Evolutionary conservation across 768 basidiomycete species (phyloP).

Genomic region (Mycena vulgaris): DNA sequence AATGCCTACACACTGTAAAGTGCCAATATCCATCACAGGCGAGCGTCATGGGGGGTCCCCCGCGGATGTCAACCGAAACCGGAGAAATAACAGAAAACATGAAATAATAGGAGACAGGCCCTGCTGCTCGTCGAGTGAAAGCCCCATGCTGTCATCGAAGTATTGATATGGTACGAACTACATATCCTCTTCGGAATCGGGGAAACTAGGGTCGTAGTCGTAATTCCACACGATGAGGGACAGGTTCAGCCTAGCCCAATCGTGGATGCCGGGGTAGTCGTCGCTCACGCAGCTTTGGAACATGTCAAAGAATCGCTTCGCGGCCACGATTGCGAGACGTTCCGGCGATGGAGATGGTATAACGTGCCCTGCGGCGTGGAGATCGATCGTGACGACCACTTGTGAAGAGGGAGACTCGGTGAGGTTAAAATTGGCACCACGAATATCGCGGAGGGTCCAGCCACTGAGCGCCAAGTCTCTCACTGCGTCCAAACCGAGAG

Average conservation of each 20-base stretch:
- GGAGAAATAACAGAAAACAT: too few relatives aligned
- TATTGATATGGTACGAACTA: too few relatives aligned
- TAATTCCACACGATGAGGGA: slow-evolving; percentile 9
- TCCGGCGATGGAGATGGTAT: slow-evolving; percentile 1
- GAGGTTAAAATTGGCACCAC: slow-evolving; percentile 15
- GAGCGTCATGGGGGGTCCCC: too few relatives aligned
- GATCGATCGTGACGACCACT: slow-evolving; percentile 17
- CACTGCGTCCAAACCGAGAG: slow-evolving; percentile 17
- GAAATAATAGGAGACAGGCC: too few relatives aligned
- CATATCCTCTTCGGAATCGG: slow-evolving; percentile 18
- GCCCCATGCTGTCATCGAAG: too few relatives aligned
- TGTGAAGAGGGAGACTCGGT: not conserved
- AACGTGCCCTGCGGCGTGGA: slow-evolving; percentile 12
- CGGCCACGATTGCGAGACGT: slow-evolving; percentile 12
- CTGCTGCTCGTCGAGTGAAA: too few relatives aligned
- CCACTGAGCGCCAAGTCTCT: slow-evolving; percentile 13
- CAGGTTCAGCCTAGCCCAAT: slow-evolving; percentile 14
- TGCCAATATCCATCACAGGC: too few relatives aligned
- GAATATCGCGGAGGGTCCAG: slow-evolving; percentile 14
- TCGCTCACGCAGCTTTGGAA: slow-evolving; percentile 10
- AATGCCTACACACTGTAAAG: too few relatives aligned
- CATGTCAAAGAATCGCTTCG: slow-evolving; percentile 8
- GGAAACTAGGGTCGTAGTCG: slow-evolving; percentile 10
- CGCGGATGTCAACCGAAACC: too few relatives aligned
- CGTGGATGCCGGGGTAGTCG: slow-evolving; percentile 11